Evolutionary conservation across 345 rosid species (phyloP), one percentile per base, ranked within the genome.

Genomic region (Nephelium lappaceum): DNA sequence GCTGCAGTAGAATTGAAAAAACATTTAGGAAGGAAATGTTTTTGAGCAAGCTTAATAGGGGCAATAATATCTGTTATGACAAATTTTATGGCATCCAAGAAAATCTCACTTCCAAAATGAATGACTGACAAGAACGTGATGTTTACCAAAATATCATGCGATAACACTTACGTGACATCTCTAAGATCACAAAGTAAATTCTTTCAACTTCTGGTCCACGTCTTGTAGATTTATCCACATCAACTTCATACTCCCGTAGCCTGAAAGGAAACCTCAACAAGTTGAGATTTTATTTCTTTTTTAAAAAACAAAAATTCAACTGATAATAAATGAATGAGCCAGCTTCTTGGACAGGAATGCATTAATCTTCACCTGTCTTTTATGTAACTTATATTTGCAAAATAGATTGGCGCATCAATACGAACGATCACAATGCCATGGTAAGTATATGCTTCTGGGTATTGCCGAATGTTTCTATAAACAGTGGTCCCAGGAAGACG

Each of bases 401-500:
- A 96, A 85, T 96, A 96, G 64, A 96, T 93, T 3, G 99, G 99
- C 10, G 99, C 88, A 84, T 96, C 99, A 43, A 93, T 72, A 66
- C 99, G 93, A 73, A 96, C 98, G 63, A 94, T 88, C 78, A 96
- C 99, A 73, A 96, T 93, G 57, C 99, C 98, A 25, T 92, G 86
- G 86, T 96, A 96, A 65, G 93, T 94, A 87, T 96, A 93, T 31
- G 98, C 92, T 83, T 96, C 99, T 27, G 98, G 98, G 87, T 96
- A 96, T 83, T 96, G 99, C 83, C 82, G 87, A 79, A 82, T 49
- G 82, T 94, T 96, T 87, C 99, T 91, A 83, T 96, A 96, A 70
- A 96, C 89, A 49, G 99, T 96, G 81, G 99, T 94, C 78, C 99
- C 99, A 63, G 99, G 99, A 85, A 94, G 98, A 58, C 98, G 95